Evolutionary conservation across 305 asterid genomes (phyloP).

Genomic region (Rubia tinctorum): DNA sequence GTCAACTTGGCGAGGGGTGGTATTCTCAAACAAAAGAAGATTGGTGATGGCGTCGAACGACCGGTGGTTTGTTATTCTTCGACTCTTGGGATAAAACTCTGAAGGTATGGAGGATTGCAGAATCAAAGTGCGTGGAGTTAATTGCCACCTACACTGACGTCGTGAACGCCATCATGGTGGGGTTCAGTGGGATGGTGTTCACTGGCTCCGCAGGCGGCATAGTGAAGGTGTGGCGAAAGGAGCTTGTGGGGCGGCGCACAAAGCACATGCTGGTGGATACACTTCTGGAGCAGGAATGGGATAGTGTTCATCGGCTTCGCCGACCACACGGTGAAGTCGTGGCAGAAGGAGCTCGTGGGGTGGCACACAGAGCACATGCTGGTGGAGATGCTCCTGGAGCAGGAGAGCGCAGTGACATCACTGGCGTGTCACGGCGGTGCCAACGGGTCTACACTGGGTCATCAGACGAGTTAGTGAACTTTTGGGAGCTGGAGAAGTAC

Average conservation of each 20-base stretch:
- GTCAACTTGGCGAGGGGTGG: no score
- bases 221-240: constrained; percentile 87
- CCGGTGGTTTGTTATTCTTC: constrained; percentile 58
- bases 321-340: constrained; percentile 82
- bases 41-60: no score
- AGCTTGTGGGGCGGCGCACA: constrained; percentile 42
- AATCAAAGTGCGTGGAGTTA: constrained; percentile 75
- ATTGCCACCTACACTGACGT: constrained; percentile 73
- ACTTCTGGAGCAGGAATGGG: constrained; percentile 56
- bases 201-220: constrained; percentile 90
- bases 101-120: constrained; percentile 79
- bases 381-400: constrained; percentile 54
- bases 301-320: constrained; percentile 80
- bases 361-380: constrained; percentile 46
- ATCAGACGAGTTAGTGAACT: constrained; percentile 81
- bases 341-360: constrained; percentile 73
- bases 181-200: constrained; percentile 63
- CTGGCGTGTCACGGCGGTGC: constrained; percentile 37
- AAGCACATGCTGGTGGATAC: constrained; percentile 63
- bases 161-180: constrained; percentile 57
- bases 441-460: constrained; percentile 81
- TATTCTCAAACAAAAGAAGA: no score
- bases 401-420: constrained; percentile 72
- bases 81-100: constrained; percentile 91
- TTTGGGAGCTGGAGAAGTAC: constrained; percentile 65